Base-by-base conservation (phyloP, 257 asterid species). In the Fraxinus americana region DNA sequence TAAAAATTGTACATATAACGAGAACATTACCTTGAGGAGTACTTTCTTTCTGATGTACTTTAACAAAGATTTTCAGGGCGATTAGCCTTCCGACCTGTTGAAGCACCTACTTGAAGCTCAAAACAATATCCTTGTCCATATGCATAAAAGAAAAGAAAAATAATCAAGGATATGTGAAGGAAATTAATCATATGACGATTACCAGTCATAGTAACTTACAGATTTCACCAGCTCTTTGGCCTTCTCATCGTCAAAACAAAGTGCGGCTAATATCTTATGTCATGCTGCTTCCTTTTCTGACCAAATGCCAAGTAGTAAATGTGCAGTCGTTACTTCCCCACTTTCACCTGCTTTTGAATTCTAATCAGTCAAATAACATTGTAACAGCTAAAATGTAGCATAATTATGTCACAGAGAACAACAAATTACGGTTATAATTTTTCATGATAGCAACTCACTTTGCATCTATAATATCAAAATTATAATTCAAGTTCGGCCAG, bases 301-400 rank as follows among this genome's bases (percentile, higher is more conserved):
- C 99, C 98, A 94, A 61, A 94, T 78, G 8, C 98, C 98, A 72
- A 92, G 99, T 73, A 82, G 85, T 75, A 92, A 29, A 87, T 91
- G 88, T 12, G 93, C 7, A 16, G 78, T n/a, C 2, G 98, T 94
- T 80, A 94, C 77, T 84, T 94, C 99, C 63, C 98, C 99, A 63
- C 83, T 83, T 76, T 88, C 97, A 76, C 97, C 98, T 95, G 91
- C 77, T 76, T 17, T 78, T 76, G 21, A 59, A 11, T 16, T 16
- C 10, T 65, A 57, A 54, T 1, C 9, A 68, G 17, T 52, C 67
- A 13, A 27, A 67, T 79, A 36, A 39, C 21, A 80, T 72, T 66
- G 35, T 13, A 16, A 25, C n/a, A 39, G 43, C 19, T 34, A 35
- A 71, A 43, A 1, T 43, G 34, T 41, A 59, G 71, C 75, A 79